Evolutionary conservation across 306 rosid species (phyloP).

Genomic region (Herpetospermum pedunculosum): DNA sequence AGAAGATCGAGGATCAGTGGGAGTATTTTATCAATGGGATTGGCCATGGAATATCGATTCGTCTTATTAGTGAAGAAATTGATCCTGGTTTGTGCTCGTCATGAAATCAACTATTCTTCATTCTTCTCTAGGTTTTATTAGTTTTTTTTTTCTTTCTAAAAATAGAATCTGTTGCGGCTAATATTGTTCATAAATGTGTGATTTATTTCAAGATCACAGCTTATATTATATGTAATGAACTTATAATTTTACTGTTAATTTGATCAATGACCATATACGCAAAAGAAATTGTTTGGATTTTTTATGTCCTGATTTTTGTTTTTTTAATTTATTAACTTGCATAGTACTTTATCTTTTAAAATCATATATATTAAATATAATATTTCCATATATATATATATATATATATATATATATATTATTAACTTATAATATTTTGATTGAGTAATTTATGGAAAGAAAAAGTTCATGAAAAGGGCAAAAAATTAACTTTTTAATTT

Average conservation of each 20-base stretch:
- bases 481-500: background rate
- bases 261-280: too few relatives aligned
- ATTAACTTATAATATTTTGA: background rate
- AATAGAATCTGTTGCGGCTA: background rate
- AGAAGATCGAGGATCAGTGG: conserved; percentile 64
- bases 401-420: too few relatives aligned
- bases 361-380: background rate
- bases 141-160: background rate
- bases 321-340: background rate
- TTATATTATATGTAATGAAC: background rate
- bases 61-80: conserved; percentile 53
- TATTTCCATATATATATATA: too few relatives aligned
- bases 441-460: background rate
- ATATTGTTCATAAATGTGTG: background rate
- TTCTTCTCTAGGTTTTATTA: background rate
- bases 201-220: background rate
- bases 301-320: background rate
- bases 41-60: conserved; percentile 76
- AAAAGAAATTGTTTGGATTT: background rate
- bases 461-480: background rate
- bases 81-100: conserved; percentile 47
- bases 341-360: background rate
- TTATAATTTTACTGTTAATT: background rate
- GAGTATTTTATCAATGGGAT: conserved; percentile 58
- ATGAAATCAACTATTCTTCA: background rate